phyloP scores from a whole-genome alignment of 2,329 filamentous ascomycete species.

The Pseudocercospora musae region DNA sequence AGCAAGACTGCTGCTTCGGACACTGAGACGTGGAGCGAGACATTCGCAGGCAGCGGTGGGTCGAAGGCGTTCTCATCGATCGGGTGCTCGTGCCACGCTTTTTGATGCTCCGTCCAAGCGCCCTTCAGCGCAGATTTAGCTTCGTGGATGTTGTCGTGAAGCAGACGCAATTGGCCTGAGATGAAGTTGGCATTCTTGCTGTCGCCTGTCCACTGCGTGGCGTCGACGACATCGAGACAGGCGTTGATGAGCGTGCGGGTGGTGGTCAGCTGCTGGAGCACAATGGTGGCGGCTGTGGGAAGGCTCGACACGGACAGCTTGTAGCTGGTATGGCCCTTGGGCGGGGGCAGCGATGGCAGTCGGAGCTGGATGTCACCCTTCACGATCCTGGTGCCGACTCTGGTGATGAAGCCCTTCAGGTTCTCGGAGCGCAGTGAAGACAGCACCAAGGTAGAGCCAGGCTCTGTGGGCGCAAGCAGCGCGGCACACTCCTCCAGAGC shows the following conservation, averaged over 20 bases:
- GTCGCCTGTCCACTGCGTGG: conserved; percentile 71
- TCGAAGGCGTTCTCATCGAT: conserved; percentile 57
- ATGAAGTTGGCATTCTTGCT: conserved; percentile 57
- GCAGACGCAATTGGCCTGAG: conserved; percentile 55
- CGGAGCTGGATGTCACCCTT: conserved; percentile 81
- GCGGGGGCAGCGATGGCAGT: conserved; percentile 63
- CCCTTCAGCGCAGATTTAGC: conserved; percentile 60
- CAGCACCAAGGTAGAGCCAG: conserved; percentile 83
- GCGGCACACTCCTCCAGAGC: conserved; percentile 86
- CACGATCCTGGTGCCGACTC: conserved; percentile 84
- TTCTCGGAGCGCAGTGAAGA: conserved; percentile 82
- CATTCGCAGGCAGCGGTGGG: conserved; percentile 59
- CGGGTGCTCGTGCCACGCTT: conserved; percentile 55
- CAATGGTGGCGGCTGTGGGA: conserved; percentile 55
- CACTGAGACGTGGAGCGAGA: conserved; percentile 67
- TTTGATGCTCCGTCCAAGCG: conserved; percentile 47
- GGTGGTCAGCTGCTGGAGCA: conserved; percentile 66
- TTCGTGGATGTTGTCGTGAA: conserved; percentile 60
- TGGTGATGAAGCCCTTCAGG: conserved; percentile 88
- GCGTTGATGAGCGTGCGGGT: conserved; percentile 77
- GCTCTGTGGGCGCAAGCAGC: conserved; percentile 78
- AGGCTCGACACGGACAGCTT: conserved; percentile 52
- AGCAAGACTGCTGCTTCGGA: conserved; percentile 56
- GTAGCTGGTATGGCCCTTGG: conserved; percentile 50
- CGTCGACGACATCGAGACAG: conserved; percentile 76